Evolutionary conservation across 73 alveolate species (phyloP), one percentile per base, ranked within the genome.

Genomic region (Paramecium caudatum): DNA sequence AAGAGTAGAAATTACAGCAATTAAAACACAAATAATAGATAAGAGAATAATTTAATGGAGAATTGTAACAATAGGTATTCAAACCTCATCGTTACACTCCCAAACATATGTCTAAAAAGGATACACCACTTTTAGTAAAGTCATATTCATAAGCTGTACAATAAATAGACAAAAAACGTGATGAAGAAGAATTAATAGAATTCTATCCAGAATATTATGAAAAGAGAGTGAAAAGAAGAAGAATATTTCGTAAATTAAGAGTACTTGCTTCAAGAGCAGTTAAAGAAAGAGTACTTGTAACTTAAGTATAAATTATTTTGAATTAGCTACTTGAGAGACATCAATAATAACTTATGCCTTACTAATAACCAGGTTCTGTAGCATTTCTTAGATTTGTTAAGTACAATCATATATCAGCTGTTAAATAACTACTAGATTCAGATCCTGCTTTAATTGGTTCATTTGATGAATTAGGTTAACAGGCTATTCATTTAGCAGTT

Each of bases 391-490:
- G 68, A 45, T 74, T 21, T 16, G 88, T 74, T 36, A 74, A 74
- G n/a, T 19, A 37, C 33, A 39, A 39, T 16, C 17, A 74, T 12
- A 21, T 21, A 2, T 45, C 36, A 17, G 88, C 68, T 41, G 88
- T 34, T 10, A 45, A 39, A 17, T 37, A 41, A 74, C 16, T 41
- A 30, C 68, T 74, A 3, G 39, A 36, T 27, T 7, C 36, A 39
- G 39, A 41, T 3, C 49, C 49, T 17, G 43, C 17, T 39, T 23
- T 74, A 5, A 74, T 74, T 19, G 39, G 45, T 6, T 37, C 88
- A 8, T 74, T 41, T 74, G 88, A 74, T 74, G 88, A 74, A 74
- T 43, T 74, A 19, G 88, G 88, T 3, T 45, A 74, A 41, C 21
- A 37, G 4, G 88, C 88, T 37, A 37, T 74, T 15, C 88, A 74